Percentiles rank a stretch among this genome's conserved stretches.
phyloP scores from a whole-genome alignment of 2,329 filamentous ascomycete genomes.

The Ophiocordyceps camponoti-saundersi region DNA sequence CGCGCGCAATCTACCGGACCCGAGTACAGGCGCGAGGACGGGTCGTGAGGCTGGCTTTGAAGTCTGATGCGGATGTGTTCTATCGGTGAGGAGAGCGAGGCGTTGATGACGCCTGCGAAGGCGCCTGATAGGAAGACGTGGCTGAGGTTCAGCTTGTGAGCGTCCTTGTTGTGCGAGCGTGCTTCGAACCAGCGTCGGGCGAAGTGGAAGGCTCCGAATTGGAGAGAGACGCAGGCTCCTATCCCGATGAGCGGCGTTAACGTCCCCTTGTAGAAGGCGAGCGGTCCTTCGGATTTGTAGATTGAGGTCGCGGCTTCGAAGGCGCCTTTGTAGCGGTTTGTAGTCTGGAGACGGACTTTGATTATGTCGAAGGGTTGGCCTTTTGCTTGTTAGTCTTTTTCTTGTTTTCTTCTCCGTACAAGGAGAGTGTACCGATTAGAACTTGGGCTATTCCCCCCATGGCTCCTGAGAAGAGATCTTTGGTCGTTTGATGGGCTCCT shows the following conservation, averaged over 20 bases:
- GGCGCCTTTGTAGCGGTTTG: slow-evolving; percentile 63
- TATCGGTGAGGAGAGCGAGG: slow-evolving; percentile 73
- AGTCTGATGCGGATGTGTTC: slow-evolving; percentile 94
- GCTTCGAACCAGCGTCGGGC: slow-evolving; percentile 75
- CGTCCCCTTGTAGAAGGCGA: slow-evolving; percentile 97
- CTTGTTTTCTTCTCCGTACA: background rate
- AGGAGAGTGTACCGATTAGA: slow-evolving; percentile 48
- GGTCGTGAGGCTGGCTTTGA: slow-evolving; percentile 89
- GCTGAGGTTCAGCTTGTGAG: slow-evolving; percentile 44
- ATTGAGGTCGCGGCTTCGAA: slow-evolving; percentile 69
- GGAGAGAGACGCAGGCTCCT: slow-evolving; percentile 92
- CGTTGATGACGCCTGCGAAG: slow-evolving; percentile 85
- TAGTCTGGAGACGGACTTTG: slow-evolving; percentile 92
- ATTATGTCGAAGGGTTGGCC: slow-evolving; percentile 75
- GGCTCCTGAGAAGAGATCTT: slow-evolving; percentile 84
- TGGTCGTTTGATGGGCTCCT: slow-evolving; percentile 43
- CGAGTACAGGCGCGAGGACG: slow-evolving; percentile 54
- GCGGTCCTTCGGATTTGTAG: slow-evolving; percentile 69
- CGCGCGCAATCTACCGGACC: slow-evolving; percentile 83
- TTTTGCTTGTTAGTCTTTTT: background rate
- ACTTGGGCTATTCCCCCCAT: slow-evolving; percentile 89
- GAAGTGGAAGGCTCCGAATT: slow-evolving; percentile 94
- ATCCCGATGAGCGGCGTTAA: slow-evolving; percentile 90
- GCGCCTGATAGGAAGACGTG: slow-evolving; percentile 62
- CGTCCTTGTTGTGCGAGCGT: slow-evolving; percentile 30